These are phyloP conservation scores for Corymbia citriodora DNA, from an alignment of 441 rosid species.

Conservation along the genomic window DNA sequence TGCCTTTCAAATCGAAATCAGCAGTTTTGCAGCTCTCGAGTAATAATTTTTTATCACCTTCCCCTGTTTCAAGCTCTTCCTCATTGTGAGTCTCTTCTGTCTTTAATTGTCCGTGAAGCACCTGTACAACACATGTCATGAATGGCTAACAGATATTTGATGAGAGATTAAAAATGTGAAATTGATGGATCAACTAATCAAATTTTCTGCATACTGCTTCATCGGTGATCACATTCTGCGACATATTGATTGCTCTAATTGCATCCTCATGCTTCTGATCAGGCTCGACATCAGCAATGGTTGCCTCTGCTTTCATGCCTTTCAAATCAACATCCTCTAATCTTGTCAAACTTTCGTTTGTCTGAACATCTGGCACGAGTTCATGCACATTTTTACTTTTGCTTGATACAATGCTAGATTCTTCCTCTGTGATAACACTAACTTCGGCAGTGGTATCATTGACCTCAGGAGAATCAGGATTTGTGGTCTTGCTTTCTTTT, in stretches of 20 bases:
- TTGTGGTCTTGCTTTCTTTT: not conserved
- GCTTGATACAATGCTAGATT: not conserved
- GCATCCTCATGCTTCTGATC: not conserved
- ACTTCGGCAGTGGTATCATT: not conserved
- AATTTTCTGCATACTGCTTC: not conserved
- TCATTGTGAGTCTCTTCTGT: not conserved
- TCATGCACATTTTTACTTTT: not conserved
- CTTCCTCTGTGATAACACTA: not conserved
- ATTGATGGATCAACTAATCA: not conserved
- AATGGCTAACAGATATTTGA: not conserved
- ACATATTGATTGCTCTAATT: not conserved
- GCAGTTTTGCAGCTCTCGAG: not conserved
- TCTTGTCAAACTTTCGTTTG: not conserved
- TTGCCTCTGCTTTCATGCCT: not conserved
- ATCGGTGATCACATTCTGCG: not conserved
- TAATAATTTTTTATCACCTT: not conserved
- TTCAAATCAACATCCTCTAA: not conserved
- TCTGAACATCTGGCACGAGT: not conserved
- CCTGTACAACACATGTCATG: not conserved
- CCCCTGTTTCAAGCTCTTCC: not conserved
- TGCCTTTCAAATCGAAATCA: not conserved
- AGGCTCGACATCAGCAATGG: not conserved
- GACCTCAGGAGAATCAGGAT: not conserved
- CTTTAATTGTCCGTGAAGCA: not conserved
- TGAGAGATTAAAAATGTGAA: not conserved